Evolutionary conservation across 352 stramenopile genomes (phyloP), one percentile per base, ranked within the genome.

Genomic region (Pythium oligandrum): DNA sequence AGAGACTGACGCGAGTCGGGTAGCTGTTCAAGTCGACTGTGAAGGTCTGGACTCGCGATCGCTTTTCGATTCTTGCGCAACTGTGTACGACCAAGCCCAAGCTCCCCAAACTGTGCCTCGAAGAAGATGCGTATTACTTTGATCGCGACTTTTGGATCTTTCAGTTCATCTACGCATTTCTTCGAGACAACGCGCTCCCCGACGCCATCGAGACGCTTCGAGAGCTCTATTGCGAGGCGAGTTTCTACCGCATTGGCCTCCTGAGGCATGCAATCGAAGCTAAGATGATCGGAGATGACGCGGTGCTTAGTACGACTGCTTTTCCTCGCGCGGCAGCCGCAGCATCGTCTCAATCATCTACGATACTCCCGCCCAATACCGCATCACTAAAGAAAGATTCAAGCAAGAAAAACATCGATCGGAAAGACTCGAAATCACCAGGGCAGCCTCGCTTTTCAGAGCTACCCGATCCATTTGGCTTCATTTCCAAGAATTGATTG

Each of bases 21-120:
- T 44, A 90, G 80, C 49, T 91, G 37, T 89, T 83, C 67, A 83
- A 77, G 48, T 84, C 75, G 32, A 91, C 75, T 0, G 75, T 90
- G 30, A 78, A 77, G 17, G 60, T 89, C 46, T 91, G 78, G 78
- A 82, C 76, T 31, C 76, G 81, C 32, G 78, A 91, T 54, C 74
- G 78, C 4, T 91, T 91, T 52, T 91, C 78, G 2, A 83, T 91
- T 56, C 66, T 91, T n/a, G 81, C 81, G 44, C 81, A 91, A 43
- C 66, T 91, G 32, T 91, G 81, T 61, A 88, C 81, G 39, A 78
- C 64, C 2, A 69, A 67, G 38, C 73, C 78, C 4, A 84, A 82
- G 64, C 67, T 91, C 2, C 52, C 48, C 4, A 73, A 77, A 37
- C 64, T 78, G 31, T 81, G 64, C 12, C 60, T 68, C 35, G 74